Percentiles rank a stretch among this genome's conserved stretches.
Conservation (phyloP, 768 basidiomycete genomes). For the Suillus occidentalis region DNA sequence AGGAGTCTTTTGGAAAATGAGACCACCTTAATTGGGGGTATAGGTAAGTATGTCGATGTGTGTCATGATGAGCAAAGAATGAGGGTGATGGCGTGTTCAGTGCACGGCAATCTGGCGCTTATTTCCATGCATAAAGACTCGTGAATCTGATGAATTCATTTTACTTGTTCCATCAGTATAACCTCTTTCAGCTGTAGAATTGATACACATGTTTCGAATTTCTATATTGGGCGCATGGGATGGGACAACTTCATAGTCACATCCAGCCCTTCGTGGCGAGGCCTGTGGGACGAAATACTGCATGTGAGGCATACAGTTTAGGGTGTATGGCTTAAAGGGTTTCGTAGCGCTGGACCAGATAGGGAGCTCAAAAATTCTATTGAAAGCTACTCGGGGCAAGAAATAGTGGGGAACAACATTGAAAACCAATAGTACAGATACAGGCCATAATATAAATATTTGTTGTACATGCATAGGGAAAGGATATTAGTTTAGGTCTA, state of each 20-base stretch:
- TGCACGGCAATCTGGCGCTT: not conserved
- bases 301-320: not conserved
- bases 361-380: not conserved
- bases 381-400: not conserved
- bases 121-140: not conserved
- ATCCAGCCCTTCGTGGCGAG: not conserved
- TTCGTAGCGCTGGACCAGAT: not conserved
- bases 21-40: not conserved
- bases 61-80: not conserved
- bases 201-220: not conserved
- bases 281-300: not conserved
- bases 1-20: slow-evolving; percentile 2
- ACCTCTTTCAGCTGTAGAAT: not conserved
- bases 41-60: not conserved
- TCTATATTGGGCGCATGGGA: not conserved
- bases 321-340: not conserved
- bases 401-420: not conserved
- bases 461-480: not conserved
- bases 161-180: not conserved
- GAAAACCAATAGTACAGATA: not conserved
- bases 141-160: not conserved
- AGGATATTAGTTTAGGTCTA: not conserved
- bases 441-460: not conserved
- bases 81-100: not conserved
- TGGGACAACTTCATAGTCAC: not conserved